Evolutionary conservation across 805 yeast genomes (phyloP).

Genomic region (Saccharomyces mikatae): DNA sequence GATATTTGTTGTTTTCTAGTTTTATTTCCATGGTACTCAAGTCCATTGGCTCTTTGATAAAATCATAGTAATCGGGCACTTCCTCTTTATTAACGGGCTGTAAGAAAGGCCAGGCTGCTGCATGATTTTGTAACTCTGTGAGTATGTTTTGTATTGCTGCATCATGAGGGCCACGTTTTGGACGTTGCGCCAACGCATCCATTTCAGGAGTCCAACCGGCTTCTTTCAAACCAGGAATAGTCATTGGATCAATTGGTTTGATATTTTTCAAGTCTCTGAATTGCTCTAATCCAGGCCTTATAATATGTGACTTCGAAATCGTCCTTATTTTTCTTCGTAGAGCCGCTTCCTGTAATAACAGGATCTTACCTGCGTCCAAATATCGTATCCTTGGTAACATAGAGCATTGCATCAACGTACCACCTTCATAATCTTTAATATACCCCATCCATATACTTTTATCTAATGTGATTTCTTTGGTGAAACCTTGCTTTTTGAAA

Average conservation of each 20-base stretch:
- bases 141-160: constrained; percentile 85
- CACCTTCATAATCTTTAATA: constrained; percentile 97
- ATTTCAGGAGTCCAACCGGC: constrained; percentile 98
- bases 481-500: constrained; percentile 96
- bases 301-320: constrained; percentile 68
- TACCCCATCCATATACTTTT: constrained; percentile 94
- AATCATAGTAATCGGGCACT: constrained; percentile 93
- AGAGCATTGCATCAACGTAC: constrained; percentile 94
- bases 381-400: constrained; percentile 87
- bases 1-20: constrained; percentile 85
- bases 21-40: constrained; percentile 90
- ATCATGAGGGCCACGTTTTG: constrained; percentile 89
- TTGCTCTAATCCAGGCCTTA: constrained; percentile 70
- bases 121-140: constrained; percentile 85
- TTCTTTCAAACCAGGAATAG: constrained; percentile 83
- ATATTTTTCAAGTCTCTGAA: constrained; percentile 46
- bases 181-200: constrained; percentile 93
- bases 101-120: constrained; percentile 97
- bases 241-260: constrained; percentile 64
- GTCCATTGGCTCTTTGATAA: constrained; percentile 97
- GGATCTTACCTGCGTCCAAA: constrained; percentile 77
- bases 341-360: constrained; percentile 86
- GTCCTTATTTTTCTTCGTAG: constrained; percentile 74
- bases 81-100: constrained; percentile 89
- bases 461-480: constrained; percentile 85